Percentiles rank a stretch among this genome's conserved stretches.
Evolutionary conservation across 306 rosid genomes (phyloP).

Genomic region (Crotalaria pallida): DNA sequence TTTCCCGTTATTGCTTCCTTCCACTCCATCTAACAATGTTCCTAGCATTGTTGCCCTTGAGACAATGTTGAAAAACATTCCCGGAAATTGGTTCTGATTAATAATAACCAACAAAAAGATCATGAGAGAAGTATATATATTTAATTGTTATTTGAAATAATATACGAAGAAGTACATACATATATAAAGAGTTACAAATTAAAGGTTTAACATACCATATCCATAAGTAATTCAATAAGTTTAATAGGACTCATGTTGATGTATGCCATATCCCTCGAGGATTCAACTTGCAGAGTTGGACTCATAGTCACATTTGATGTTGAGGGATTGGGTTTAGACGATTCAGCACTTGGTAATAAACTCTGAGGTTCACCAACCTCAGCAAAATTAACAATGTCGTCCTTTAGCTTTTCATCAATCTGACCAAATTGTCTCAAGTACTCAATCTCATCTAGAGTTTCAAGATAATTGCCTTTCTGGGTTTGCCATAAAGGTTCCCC

Average conservation of each 20-base stretch:
- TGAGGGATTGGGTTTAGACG: neutral
- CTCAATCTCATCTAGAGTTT: constrained; percentile 25
- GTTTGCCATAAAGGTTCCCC: constrained; percentile 38
- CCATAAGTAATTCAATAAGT: constrained; percentile 49
- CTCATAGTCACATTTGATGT: neutral
- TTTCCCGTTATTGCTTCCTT: no score
- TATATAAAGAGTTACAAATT: neutral
- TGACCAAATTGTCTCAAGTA: constrained; percentile 34
- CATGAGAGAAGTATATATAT: no score
- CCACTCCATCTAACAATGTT: no score
- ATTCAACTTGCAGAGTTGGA: constrained; percentile 24
- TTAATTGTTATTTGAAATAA: neutral
- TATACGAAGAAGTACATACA: no score
- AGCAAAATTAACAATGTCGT: constrained; percentile 36
- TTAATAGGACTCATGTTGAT: constrained; percentile 22
- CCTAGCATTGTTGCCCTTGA: constrained; percentile 11
- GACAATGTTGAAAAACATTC: constrained; percentile 40
- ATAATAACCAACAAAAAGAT: neutral
- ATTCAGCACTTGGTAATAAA: constrained; percentile 28
- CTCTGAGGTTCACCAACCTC: constrained; percentile 38
- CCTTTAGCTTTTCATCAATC: constrained; percentile 21
- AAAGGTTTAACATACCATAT: constrained; percentile 33
- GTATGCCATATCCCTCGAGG: constrained; percentile 33
- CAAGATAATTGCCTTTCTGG: neutral
- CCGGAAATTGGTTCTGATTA: constrained; percentile 42